phyloP scores from a whole-genome alignment of 352 stramenopile species.

The Pythium coloratum region DNA sequence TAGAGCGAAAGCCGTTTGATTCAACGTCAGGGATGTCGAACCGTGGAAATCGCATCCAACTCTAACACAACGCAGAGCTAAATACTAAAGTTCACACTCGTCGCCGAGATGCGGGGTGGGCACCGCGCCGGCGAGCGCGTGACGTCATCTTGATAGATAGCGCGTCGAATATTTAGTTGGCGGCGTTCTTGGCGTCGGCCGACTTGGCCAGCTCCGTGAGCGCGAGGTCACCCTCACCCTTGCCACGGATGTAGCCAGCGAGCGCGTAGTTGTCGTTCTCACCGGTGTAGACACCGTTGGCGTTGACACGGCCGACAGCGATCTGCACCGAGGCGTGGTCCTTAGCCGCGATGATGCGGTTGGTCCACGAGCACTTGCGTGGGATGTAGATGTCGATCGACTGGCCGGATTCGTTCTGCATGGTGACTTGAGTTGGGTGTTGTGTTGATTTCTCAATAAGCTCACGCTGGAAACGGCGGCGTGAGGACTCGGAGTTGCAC shows the following conservation, averaged over 20 bases:
- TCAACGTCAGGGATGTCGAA: slow-evolving; percentile 18
- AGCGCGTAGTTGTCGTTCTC: slow-evolving; percentile 95
- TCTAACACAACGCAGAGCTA: slow-evolving; percentile 21
- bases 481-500: background rate
- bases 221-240: slow-evolving; percentile 94
- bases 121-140: background rate
- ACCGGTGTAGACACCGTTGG: slow-evolving; percentile 95
- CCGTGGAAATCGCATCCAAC: slow-evolving; percentile 17
- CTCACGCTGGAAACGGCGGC: background rate
- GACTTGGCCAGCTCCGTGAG: slow-evolving; percentile 83
- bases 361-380: slow-evolving; percentile 99
- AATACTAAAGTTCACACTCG: slow-evolving; percentile 18
- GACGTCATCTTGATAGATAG: slow-evolving; percentile 10
- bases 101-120: background rate
- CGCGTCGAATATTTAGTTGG: slow-evolving; percentile 24
- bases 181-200: slow-evolving; percentile 73
- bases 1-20: slow-evolving; percentile 18
- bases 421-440: slow-evolving; percentile 73
- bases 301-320: slow-evolving; percentile 97
- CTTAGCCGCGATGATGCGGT: slow-evolving; percentile 97
- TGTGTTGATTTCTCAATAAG: slow-evolving; percentile 67
- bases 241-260: slow-evolving; percentile 96
- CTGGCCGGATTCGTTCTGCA: slow-evolving; percentile 98
- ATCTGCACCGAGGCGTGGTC: slow-evolving; percentile 98
- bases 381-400: slow-evolving; percentile 99